These are phyloP conservation scores for Colletotrichum sp. DNA, from an alignment of 2,329 filamentous ascomycete species.

Conservation along the genomic window DNA sequence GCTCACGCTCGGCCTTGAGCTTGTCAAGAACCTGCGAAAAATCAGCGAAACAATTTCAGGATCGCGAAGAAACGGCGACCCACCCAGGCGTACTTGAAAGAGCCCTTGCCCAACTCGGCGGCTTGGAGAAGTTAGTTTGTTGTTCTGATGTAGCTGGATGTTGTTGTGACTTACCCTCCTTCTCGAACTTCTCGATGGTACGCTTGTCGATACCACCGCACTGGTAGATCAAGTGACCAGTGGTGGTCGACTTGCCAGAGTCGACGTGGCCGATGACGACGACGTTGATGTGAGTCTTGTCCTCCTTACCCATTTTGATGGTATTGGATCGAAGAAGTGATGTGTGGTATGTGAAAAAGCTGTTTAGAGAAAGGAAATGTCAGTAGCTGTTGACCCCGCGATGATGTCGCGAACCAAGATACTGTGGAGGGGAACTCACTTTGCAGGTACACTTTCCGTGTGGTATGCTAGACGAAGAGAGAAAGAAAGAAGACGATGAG, in stretches of 20 bases:
- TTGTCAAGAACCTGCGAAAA: slow-evolving; percentile 99
- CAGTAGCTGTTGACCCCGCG: background rate
- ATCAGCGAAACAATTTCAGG: too few species aligned
- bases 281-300: slow-evolving; percentile 96
- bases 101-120: slow-evolving; percentile 75
- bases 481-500: background rate
- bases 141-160: too few species aligned
- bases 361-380: background rate
- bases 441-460: background rate
- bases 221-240: slow-evolving; percentile 98
- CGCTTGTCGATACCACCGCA: slow-evolving; percentile 99
- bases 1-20: slow-evolving; percentile 99
- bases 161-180: slow-evolving; percentile 67
- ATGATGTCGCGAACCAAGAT: background rate
- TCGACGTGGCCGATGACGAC: slow-evolving; percentile 99
- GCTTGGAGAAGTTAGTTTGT: too few species aligned
- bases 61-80: too few species aligned
- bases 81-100: slow-evolving; percentile 88
- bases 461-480: background rate
- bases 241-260: slow-evolving; percentile 97
- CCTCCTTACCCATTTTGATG: slow-evolving; percentile 72
- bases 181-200: slow-evolving; percentile 99
- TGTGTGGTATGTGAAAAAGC: slow-evolving; percentile 9
- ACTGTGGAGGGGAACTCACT: background rate
- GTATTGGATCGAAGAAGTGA: background rate